A percentile compares a stretch with the other conserved stretches of the same genome.
phyloP scores from a whole-genome alignment of 345 rosid species.

The Boechera stricta region DNA sequence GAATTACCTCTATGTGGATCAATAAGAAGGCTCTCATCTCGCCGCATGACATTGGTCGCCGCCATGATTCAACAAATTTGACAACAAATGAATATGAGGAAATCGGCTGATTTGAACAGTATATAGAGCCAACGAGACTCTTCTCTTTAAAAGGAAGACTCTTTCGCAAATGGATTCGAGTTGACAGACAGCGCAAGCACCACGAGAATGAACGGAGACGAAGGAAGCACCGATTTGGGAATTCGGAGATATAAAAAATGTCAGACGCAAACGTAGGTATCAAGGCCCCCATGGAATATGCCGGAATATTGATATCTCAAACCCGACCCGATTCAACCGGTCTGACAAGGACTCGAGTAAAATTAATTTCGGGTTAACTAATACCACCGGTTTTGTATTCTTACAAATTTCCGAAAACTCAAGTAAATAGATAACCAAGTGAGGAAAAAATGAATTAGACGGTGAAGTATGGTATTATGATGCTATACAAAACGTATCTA shows the following conservation, averaged over 20 bases:
- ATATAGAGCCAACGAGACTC: neutral
- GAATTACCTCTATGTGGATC: constrained; percentile 57
- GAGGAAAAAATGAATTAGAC: neutral
- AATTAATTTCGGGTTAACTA: neutral
- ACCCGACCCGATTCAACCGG: constrained; percentile 4
- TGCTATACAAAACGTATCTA: constrained; percentile 37
- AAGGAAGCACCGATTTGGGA: neutral
- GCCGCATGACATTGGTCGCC: constrained; percentile 62
- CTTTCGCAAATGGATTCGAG: neutral
- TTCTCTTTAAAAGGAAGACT: neutral
- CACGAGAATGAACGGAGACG: constrained; percentile 22
- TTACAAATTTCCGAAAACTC: neutral
- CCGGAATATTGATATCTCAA: neutral
- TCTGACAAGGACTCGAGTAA: neutral
- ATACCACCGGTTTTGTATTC: constrained; percentile 11
- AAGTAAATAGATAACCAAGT: neutral
- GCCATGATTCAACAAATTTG: constrained; percentile 60
- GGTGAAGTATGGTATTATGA: neutral
- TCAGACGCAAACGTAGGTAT: constrained; percentile 3
- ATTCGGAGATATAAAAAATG: neutral
- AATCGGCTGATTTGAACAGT: neutral
- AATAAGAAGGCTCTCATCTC: constrained; percentile 55
- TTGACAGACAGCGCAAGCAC: neutral
- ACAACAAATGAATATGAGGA: neutral
- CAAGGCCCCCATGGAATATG: constrained; percentile 28